Base-by-base conservation (phyloP, 2,329 filamentous ascomycete species). In the Ramichloridium luteum region DNA sequence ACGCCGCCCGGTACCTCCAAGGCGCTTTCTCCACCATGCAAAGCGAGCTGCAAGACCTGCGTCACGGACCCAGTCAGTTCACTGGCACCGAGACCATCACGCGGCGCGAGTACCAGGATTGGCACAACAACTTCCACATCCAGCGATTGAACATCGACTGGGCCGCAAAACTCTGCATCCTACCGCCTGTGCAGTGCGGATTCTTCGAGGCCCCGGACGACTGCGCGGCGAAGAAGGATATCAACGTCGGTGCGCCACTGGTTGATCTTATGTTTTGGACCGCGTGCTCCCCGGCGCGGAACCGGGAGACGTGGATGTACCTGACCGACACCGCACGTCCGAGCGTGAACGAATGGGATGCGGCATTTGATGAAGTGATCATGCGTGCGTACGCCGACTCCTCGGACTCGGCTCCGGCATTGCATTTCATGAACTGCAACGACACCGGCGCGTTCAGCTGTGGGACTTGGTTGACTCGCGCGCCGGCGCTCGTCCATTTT, bases 91-190 rank as follows among this genome's bases (percentile, higher is more conserved):
- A n/a, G n/a, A n/a, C n/a, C n/a, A n/a, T n/a, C n/a, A n/a, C n/a
- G n/a, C n/a, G n/a, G 16, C 38, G 38, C 10, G 20, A 40, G 26
- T 43, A 34, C 10, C 38, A 43, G 22, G 40, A 43, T 27, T 36
- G 31, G 8, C 28, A 40, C 17, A 43, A 43, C 25, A 30, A 38
- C 25, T 40, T 43, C 20, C 18, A 33, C 14, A 30, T 36, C 12
- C 31, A 39, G 31, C 28, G 41, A 10, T 32, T 41, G 32, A 40
- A 43, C 18, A 33, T 41, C 25, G 41, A 44, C 18, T 38, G 31
- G 28, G 13, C 28, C 11, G 8, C 18, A 6, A 39, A 44, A 23
- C 28, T 44, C 6, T 36, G 33, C 16, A 38, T 39, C 22, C 30
- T 37, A 10, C 18, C 41, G 10, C 41, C 41, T 3, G 30, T 32